Conservation (phyloP, 2,329 filamentous ascomycete species). For the Hypoxylon sp. region DNA sequence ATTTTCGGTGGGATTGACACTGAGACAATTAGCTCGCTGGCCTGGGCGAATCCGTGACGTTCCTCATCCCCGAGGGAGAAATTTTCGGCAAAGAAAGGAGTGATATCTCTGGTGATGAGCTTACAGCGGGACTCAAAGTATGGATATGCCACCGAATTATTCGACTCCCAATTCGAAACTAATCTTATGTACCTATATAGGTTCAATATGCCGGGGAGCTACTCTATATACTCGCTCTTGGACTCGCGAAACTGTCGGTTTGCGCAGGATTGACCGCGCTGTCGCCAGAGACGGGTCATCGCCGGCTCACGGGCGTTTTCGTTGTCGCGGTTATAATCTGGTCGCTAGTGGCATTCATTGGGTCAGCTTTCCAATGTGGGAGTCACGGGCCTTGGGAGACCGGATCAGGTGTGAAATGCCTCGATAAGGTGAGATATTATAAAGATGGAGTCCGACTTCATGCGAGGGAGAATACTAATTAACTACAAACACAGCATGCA, state of each 20-base stretch:
- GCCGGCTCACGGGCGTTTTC: slow-evolving; percentile 36
- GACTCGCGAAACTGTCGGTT: slow-evolving; percentile 39
- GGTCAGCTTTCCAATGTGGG: slow-evolving; percentile 40
- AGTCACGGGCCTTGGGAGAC: slow-evolving; percentile 33
- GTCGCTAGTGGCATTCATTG: slow-evolving; percentile 36
- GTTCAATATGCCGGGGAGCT: slow-evolving; percentile 37
- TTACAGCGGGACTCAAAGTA: slow-evolving; percentile 43
- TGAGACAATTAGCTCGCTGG: slow-evolving; percentile 33
- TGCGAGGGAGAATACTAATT: slow-evolving; percentile 7
- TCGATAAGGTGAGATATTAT: slow-evolving; percentile 32
- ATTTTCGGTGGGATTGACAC: slow-evolving; percentile 21
- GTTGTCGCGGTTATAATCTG: slow-evolving; percentile 25
- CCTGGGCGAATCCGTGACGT: slow-evolving; percentile 42
- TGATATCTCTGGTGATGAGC: slow-evolving; percentile 33
- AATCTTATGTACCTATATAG: slow-evolving; percentile 15
- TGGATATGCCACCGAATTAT: not conserved
- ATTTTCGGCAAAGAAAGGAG: slow-evolving; percentile 39
- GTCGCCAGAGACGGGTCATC: slow-evolving; percentile 39
- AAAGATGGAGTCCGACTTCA: not conserved
- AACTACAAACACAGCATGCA: slow-evolving; percentile 10
- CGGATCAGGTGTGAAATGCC: slow-evolving; percentile 22
- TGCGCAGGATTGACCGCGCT: slow-evolving; percentile 38
- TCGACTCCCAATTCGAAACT: slow-evolving; percentile 1
- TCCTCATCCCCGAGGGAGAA: slow-evolving; percentile 39
- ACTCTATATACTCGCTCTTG: slow-evolving; percentile 38